Evolutionary conservation across 1,284 basidiomycete genomes (phyloP).

Genomic region (Pisolithus thermaeus): DNA sequence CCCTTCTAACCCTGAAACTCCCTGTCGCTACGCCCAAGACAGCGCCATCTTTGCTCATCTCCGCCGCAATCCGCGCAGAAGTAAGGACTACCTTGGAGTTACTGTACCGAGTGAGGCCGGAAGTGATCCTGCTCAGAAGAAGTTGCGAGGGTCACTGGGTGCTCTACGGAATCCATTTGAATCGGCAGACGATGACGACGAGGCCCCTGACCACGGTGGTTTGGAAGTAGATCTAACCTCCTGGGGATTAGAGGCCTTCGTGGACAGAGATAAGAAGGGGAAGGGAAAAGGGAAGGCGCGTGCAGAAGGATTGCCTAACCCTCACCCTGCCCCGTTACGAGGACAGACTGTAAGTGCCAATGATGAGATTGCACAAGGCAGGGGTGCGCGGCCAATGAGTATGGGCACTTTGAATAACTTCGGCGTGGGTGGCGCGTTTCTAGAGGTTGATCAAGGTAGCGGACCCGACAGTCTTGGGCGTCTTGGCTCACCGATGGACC

Average conservation of each 20-base stretch:
- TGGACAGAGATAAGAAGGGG: constrained; percentile 59
- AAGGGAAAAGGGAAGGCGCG: constrained; percentile 42
- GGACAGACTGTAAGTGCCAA: constrained; percentile 27
- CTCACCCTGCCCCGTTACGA: constrained; percentile 36
- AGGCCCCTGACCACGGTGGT: constrained; percentile 43
- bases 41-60: constrained; percentile 77
- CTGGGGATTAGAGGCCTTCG: constrained; percentile 75
- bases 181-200: constrained; percentile 51
- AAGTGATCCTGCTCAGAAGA: constrained; percentile 43
- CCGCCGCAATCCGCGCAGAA: constrained; percentile 47
- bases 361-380: constrained; percentile 27
- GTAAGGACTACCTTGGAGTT: constrained; percentile 62
- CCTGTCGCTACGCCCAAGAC: constrained; percentile 63
- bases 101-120: constrained; percentile 57
- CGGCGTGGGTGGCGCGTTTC: constrained; percentile 39
- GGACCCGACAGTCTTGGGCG: constrained; percentile 25
- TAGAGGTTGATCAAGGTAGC: constrained; percentile 31
- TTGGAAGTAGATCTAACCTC: constrained; percentile 75
- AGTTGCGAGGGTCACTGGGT: constrained; percentile 49
- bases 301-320: constrained; percentile 45
- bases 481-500: constrained; percentile 43
- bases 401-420: constrained; percentile 54
- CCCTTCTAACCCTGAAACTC: constrained; percentile 51
- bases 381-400: constrained; percentile 55
- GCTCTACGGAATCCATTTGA: constrained; percentile 67